Conservation (phyloP, 345 rosid genomes). For the Anacardium occidentale region DNA sequence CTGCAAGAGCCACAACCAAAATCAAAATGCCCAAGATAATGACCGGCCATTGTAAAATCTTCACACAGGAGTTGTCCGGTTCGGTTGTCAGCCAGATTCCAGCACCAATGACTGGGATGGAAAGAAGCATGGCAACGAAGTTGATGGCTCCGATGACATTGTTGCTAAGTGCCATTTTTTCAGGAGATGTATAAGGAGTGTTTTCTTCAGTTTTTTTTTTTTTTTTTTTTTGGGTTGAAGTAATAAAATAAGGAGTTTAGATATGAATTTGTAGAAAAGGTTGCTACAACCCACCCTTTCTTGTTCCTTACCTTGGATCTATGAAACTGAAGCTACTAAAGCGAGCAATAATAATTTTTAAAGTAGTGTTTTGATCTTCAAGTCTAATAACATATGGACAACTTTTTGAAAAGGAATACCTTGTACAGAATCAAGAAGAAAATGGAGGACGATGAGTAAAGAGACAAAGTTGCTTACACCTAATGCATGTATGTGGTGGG, state of each 20-base stretch:
- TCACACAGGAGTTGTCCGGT: conserved; percentile 80
- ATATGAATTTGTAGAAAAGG: neutral
- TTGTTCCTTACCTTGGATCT: conserved; percentile 36
- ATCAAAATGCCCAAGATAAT: conserved; percentile 73
- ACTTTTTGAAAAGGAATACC: conserved; percentile 37
- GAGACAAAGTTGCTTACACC: conserved; percentile 20
- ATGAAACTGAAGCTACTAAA: conserved; percentile 30
- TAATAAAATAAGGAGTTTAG: neutral
- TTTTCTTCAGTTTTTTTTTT: neutral
- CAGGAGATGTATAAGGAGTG: neutral
- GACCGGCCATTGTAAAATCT: conserved; percentile 88
- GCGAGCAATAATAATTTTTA: conserved; percentile 14
- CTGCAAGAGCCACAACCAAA: conserved; percentile 62
- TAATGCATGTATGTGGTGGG: neutral
- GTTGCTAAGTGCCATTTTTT: conserved; percentile 72
- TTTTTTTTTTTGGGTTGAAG: conserved; percentile 11
- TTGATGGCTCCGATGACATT: conserved; percentile 81
- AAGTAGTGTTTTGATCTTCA: conserved; percentile 4
- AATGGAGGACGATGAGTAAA: neutral
- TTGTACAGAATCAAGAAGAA: conserved; percentile 22
- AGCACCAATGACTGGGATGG: conserved; percentile 78
- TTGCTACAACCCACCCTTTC: conserved; percentile 8
- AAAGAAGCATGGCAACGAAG: conserved; percentile 81
- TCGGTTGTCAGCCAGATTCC: conserved; percentile 85
- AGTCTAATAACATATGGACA: conserved; percentile 5